Conservation (phyloP, 106 monocot genomes). For the Phalaenopsis aphrodite region DNA sequence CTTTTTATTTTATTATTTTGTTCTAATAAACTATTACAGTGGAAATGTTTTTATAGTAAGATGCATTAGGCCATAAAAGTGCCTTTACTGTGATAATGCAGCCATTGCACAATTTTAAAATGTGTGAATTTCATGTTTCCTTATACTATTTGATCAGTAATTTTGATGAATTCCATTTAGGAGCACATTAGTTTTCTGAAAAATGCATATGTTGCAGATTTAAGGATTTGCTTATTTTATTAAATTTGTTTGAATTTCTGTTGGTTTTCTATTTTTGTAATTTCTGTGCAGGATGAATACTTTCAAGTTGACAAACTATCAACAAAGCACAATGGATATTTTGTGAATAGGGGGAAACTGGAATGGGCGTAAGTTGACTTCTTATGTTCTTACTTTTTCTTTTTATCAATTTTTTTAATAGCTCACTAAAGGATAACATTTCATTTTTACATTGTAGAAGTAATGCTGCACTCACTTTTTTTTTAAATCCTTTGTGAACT, state of each 20-base stretch:
- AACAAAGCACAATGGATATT: slow-evolving; percentile 92
- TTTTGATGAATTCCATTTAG: neutral
- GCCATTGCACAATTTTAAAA: neutral
- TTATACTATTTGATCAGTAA: neutral
- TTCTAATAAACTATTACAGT: neutral
- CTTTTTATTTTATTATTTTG: neutral
- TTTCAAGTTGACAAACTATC: slow-evolving; percentile 90
- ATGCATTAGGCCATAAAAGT: neutral
- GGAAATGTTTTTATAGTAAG: neutral
- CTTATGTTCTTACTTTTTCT: neutral
- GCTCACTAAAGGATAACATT: neutral
- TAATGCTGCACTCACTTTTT: neutral
- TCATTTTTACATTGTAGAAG: neutral
- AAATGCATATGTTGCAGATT: neutral
- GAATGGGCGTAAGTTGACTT: slow-evolving; percentile 57
- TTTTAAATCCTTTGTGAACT: neutral
- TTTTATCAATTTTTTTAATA: neutral
- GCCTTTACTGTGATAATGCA: neutral
- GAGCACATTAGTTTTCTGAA: neutral
- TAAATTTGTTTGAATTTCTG: neutral
- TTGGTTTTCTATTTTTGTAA: neutral
- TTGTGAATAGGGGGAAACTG: slow-evolving; percentile 93
- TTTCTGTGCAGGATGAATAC: slow-evolving; percentile 77
- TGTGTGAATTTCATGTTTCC: neutral
- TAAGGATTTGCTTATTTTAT: neutral